Base-by-base conservation (phyloP, 192 early-diverging fungal genomes). In the Coemansia sp. region DNA sequence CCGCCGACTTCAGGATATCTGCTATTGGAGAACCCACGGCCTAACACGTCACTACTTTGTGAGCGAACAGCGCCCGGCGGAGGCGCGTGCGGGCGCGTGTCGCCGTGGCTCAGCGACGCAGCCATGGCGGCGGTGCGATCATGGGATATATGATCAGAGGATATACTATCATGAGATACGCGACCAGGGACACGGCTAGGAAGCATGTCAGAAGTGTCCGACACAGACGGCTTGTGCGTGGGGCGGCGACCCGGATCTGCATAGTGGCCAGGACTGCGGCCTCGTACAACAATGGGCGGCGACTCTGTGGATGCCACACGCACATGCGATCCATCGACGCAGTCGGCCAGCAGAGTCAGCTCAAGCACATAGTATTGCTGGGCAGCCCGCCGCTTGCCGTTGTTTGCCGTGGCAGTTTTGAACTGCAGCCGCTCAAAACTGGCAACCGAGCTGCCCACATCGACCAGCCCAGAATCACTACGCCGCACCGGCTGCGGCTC, bases 371-470 rank as follows among this genome's bases (percentile, higher is more conserved):
- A 94, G 79, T 95, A 96, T 69, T 98, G 96, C 73, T 98, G 96
- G 10, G 94, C 93, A 12, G 92, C 93, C 19, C 92, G 83, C 48
- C 95, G 87, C 73, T 94, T 94, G 54, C 93, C 93, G 65, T 95
- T 97, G 75, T 97, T 98, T 23, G 93, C 92, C 0, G 96, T 98
- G 19, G 95, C 95, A 0, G 91, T 90, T 67, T 97, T 97, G 87
- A 98, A 98, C 82, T 98, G 96, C 39, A 98, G 83, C 37, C 96
- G 86, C 59, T 98, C 94, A 71, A 93, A 98, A 43, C 92, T 91
- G 8, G 88, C 87, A 0, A 86, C 80, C 25, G 82, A 76, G 39
- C 80, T 45, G 35, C 50, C 62, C n/a, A 64, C 25, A 6, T 73
- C 72, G 21, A 29, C 37, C 37, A 21, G 55, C 4, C 43, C 59